Percentiles rank a stretch among this genome's conserved stretches.
Conservation (phyloP, 129 eudicot species). For the Helichrysum umbraculigerum region DNA sequence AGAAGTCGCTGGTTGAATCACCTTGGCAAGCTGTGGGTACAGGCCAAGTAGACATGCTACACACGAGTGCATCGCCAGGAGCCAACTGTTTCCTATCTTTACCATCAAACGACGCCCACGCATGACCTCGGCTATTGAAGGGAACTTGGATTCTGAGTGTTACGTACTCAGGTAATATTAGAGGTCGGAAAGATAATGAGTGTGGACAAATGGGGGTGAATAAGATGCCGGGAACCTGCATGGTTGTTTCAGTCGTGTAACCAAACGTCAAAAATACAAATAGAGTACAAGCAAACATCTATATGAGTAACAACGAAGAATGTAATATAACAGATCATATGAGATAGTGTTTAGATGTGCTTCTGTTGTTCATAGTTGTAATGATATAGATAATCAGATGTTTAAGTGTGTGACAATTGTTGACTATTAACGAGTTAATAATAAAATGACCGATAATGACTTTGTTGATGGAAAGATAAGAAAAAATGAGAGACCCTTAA, state of each 20-base stretch:
- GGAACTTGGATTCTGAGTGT: conserved; percentile 85
- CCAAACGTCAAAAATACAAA: background rate
- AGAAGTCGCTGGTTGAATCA: conserved; percentile 80
- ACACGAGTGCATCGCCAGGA: conserved; percentile 88
- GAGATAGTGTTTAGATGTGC: background rate
- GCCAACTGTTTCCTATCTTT: conserved; percentile 70
- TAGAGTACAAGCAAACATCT: background rate
- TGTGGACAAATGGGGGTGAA: conserved; percentile 99
- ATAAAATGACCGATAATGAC: background rate
- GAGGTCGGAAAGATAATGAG: conserved; percentile 90
- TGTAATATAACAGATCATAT: background rate
- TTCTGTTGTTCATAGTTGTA: background rate
- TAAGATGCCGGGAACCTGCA: conserved; percentile 89
- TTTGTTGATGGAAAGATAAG: background rate
- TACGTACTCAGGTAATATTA: conserved; percentile 89
- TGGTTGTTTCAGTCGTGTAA: background rate
- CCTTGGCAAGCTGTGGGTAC: conserved; percentile 88
- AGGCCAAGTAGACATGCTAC: conserved; percentile 97
- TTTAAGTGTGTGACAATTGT: no score
- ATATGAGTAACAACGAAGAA: background rate
- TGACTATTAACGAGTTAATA: background rate
- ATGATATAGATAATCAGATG: background rate
- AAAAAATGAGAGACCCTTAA: background rate
- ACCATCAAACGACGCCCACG: conserved; percentile 96
- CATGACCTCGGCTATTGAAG: conserved; percentile 82